Evolutionary conservation across 2,329 filamentous ascomycete species (phyloP).

Genomic region (Aspergillus brasiliensis): DNA sequence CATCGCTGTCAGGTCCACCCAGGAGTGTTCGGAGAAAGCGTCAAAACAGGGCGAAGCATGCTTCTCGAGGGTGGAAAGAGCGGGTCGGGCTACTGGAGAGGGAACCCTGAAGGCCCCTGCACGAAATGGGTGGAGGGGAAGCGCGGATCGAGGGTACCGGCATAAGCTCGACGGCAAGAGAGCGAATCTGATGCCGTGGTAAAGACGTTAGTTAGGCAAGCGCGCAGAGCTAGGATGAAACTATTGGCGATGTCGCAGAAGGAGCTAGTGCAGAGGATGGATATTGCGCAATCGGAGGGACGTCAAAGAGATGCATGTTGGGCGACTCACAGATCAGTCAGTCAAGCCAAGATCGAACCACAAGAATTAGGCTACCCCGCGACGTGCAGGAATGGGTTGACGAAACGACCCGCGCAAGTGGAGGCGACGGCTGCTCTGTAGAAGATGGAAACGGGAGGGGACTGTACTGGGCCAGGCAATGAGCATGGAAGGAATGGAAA

Average conservation of each 20-base stretch:
- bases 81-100: constrained; percentile 10
- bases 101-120: constrained; percentile 7
- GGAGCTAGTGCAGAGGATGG: neutral
- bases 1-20: constrained; percentile 31
- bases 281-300: neutral
- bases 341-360: neutral
- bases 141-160: constrained; percentile 10
- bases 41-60: constrained; percentile 22
- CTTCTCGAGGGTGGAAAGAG: constrained; percentile 19
- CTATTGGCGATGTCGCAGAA: constrained; percentile 4
- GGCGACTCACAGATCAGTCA: constrained; percentile 10
- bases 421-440: constrained; percentile 12
- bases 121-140: neutral
- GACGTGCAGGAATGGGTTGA: neutral
- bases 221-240: constrained; percentile 5
- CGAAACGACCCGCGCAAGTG: constrained; percentile 21
- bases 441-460: neutral
- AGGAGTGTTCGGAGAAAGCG: constrained; percentile 24
- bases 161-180: constrained; percentile 2
- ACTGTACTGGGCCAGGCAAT: neutral
- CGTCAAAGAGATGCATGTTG: neutral
- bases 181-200: constrained; percentile 12
- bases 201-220: constrained; percentile 15
- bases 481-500: neutral
- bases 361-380: neutral